These are phyloP conservation scores for Cantharellus cinnabarinus DNA, from an alignment of 768 basidiomycete species.

Conservation along the genomic window DNA sequence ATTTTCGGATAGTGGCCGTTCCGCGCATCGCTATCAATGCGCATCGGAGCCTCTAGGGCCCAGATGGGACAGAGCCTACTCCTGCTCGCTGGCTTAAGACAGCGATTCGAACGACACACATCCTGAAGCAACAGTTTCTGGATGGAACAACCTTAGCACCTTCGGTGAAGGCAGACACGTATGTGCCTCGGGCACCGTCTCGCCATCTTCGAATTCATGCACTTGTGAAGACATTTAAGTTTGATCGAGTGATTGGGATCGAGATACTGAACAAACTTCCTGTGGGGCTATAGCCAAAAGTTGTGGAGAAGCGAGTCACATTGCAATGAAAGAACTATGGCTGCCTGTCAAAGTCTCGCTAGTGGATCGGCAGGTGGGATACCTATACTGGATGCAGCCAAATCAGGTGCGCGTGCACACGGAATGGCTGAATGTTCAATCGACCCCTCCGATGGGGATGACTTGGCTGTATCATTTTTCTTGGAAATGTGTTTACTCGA, in stretches of 20 bases:
- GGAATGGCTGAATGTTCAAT: no score
- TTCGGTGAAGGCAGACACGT: conserved; percentile 24
- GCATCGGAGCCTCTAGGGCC: conserved; percentile 20
- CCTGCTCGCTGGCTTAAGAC: conserved; percentile 21
- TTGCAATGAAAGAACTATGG: no score
- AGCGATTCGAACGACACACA: conserved; percentile 4
- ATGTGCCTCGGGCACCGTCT: conserved; percentile 22
- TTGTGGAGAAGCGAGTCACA: no score
- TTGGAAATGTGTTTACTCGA: no score
- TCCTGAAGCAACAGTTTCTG: conserved; percentile 15
- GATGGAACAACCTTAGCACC: conserved; percentile 21
- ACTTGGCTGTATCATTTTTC: no score
- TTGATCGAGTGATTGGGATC: not conserved
- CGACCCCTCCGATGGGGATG: no score
- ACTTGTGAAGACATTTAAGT: not conserved
- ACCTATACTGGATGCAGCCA: no score
- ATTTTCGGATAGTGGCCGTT: conserved; percentile 17
- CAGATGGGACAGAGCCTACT: conserved; percentile 17
- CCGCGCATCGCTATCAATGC: conserved; percentile 19
- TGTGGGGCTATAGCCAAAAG: no score
- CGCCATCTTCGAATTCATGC: not conserved
- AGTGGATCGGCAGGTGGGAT: no score
- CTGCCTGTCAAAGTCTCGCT: no score
- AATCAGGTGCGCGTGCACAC: no score
- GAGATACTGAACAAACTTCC: no score